These are phyloP conservation scores for Luzula sylvatica DNA, from an alignment of 176 grass and related monocot genomes.

Conservation along the genomic window DNA sequence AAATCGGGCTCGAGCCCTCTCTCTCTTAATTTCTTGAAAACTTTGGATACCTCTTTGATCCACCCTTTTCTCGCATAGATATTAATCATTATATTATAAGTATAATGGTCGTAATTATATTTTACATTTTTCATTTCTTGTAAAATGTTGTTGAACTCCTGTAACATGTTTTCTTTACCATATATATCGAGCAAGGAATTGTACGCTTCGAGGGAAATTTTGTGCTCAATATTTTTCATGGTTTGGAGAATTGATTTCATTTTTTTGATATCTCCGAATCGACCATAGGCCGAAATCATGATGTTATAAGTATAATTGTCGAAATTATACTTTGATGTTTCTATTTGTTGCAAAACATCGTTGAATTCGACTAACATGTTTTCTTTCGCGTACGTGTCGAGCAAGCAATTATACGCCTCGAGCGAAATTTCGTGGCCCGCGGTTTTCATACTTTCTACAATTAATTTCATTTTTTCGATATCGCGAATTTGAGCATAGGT, in stretches of 20 bases:
- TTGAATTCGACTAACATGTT: constrained; percentile 59
- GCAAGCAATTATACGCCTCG: constrained; percentile 71
- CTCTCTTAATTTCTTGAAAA: constrained; percentile 21
- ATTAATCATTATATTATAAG: constrained; percentile 95
- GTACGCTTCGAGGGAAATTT: constrained; percentile 65
- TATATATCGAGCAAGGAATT: constrained; percentile 88
- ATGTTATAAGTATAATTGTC: constrained; percentile 93
- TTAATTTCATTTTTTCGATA: constrained; percentile 51
- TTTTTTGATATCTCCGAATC: constrained; percentile 45
- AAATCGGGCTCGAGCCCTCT: too few relatives aligned
- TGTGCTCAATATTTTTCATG: constrained; percentile 63
- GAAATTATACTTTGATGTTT: too few relatives aligned
- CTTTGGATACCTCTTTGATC: constrained; percentile 59
- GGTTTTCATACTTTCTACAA: constrained; percentile 52
- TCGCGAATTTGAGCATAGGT: constrained; percentile 51
- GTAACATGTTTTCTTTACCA: constrained; percentile 62
- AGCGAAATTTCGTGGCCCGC: constrained; percentile 68
- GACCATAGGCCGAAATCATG: constrained; percentile 65
- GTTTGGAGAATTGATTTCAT: constrained; percentile 49
- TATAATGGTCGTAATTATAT: constrained; percentile 72
- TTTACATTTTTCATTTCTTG: constrained; percentile 72
- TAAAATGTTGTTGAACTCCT: constrained; percentile 58
- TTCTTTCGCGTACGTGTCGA: constrained; percentile 80
- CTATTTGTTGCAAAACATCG: constrained; percentile 50
- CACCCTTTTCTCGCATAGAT: constrained; percentile 79